Evolutionary conservation across 2,329 filamentous ascomycete genomes (phyloP).

Genomic region (Calonectria montana): DNA sequence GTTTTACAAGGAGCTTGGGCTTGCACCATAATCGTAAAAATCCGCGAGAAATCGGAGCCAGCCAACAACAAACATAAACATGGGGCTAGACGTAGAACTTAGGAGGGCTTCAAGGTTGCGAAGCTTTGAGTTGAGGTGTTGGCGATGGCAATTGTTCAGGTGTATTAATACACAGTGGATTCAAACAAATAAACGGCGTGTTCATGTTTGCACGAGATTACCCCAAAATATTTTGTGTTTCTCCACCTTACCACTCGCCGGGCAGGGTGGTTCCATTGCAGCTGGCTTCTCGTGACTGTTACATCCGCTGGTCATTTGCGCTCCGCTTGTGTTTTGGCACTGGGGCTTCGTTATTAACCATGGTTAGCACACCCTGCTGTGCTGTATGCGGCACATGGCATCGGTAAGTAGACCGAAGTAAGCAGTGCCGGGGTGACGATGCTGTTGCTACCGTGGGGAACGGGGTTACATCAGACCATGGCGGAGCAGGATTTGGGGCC

Average conservation of each 20-base stretch:
- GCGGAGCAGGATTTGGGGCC: conserved; percentile 1
- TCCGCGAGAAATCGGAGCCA: neutral
- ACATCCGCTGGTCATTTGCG: conserved; percentile 1
- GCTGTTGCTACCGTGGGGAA: neutral
- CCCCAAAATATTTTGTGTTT: conserved; percentile 1
- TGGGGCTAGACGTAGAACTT: neutral
- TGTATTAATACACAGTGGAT: neutral
- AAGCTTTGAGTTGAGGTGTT: neutral
- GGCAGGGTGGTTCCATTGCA: neutral
- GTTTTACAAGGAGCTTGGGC: conserved; percentile 82
- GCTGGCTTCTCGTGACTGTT: neutral
- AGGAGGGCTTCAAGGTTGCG: neutral
- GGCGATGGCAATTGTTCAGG: neutral
- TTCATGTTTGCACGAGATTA: neutral
- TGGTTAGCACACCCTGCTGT: neutral
- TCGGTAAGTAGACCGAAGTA: conserved; percentile 17
- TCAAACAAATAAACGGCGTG: neutral
- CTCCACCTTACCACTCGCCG: neutral
- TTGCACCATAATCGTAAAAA: conserved; percentile 36
- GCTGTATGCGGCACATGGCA: conserved; percentile 20
- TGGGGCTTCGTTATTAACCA: conserved; percentile 4
- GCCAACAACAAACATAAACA: conserved; percentile 18
- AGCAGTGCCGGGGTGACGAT: neutral
- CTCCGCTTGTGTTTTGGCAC: neutral
- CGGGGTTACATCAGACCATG: neutral